A percentile compares a stretch with the other conserved stretches of the same genome.
Conservation (phyloP, 116 monocot species). For the Trichopus zeylanicus region DNA sequence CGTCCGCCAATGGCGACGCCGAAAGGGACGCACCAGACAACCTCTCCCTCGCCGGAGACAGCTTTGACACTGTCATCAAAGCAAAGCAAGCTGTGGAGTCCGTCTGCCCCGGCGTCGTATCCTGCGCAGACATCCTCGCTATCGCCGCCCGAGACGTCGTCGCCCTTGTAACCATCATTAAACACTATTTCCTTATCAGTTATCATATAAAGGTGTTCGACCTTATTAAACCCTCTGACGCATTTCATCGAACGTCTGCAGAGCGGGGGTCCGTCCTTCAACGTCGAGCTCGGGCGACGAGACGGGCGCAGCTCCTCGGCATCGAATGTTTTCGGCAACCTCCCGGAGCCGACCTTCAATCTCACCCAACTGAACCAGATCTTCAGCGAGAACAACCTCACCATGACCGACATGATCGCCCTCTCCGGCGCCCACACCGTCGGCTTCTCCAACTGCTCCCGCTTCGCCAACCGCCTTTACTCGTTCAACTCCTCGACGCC, state of each 20-base stretch:
- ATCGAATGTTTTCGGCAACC: constrained; percentile 6
- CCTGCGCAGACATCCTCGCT: constrained; percentile 20
- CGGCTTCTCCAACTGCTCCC: constrained; percentile 6
- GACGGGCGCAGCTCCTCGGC: constrained; percentile 19
- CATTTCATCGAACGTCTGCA: background rate
- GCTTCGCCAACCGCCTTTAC: constrained; percentile 9
- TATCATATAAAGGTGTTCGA: background rate
- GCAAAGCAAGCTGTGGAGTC: constrained; percentile 14
- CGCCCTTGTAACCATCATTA: constrained; percentile 48
- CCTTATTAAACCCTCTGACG: background rate
- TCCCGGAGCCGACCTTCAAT: constrained; percentile 16
- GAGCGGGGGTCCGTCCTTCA: constrained; percentile 8
- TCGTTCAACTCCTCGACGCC: too few relatives aligned
- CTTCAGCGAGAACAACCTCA: constrained; percentile 19
- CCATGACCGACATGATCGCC: constrained; percentile 27
- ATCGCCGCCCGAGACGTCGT: constrained; percentile 19
- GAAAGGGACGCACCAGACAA: constrained; percentile 13
- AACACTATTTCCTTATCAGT: too few relatives aligned
- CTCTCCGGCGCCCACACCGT: constrained; percentile 26
- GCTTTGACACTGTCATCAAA: constrained; percentile 24
- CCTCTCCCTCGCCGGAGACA: constrained; percentile 10
- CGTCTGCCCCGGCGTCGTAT: constrained; percentile 11
- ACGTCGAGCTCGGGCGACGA: constrained; percentile 27
- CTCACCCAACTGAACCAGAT: constrained; percentile 13
- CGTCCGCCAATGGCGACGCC: constrained; percentile 8